Base-by-base conservation (phyloP, 768 basidiomycete genomes). In the Mycena crocata region DNA sequence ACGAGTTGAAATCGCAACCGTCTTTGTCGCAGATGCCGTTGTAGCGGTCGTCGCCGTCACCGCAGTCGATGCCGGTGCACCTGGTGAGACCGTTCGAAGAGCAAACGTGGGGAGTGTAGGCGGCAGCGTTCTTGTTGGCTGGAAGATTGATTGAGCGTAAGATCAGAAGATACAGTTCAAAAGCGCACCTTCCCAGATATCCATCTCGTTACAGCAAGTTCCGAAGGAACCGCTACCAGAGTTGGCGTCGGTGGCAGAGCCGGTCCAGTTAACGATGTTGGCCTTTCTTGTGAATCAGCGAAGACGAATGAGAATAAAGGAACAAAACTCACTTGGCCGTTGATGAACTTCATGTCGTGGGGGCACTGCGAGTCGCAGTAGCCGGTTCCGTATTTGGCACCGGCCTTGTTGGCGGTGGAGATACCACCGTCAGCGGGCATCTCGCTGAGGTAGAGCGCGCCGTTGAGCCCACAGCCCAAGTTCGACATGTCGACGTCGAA, bases 1-100 rank as follows among this genome's bases (percentile, higher is more conserved):
- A 89, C 31, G 87, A 85, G 84, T 87, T 88, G 83, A 87, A 88
- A 72, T 88, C 87, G 76, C 87, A 88, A 49, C 87, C 87, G 68
- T 85, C 85, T 67, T 80, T 79, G 76, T 88, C 86, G 77, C 87
- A 88, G 45, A 84, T 73, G 48, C 82, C 82, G 69, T 72, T 76
- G 74, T 83, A 80, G 62, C 84, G 77, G 73, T 78, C 72, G 68
- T 48, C 65, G 32, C 57, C 67, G 69, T 75, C 76, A 57, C 78
- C 79, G 66, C 85, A 86, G 35, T 78, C 74, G 51, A 73, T 77
- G 37, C 84, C 84, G 28, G 71, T 65, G 81, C 87, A 89, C 23
- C 9, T 3, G 19, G 54, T 63, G 0, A 79, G 81, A 39, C 81
- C 83, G 35, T 70, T 64, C 66, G 76, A 74, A 28, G 76, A 75